Conservation (phyloP, 2,329 filamentous ascomycete species). For the Zymoseptoria pseudotritici region DNA sequence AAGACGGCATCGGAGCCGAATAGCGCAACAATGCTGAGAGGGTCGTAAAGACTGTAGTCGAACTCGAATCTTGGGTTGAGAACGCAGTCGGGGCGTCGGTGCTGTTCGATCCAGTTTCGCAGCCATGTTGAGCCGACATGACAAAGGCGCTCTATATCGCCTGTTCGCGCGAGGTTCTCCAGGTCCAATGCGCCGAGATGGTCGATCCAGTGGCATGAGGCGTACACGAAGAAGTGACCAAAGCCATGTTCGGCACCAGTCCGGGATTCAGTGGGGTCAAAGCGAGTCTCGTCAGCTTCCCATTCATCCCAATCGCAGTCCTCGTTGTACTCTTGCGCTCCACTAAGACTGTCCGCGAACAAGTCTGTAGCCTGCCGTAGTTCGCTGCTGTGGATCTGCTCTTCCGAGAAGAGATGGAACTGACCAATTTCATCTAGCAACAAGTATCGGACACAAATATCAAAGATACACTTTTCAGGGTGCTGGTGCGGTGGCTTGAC, state of each 20-base stretch:
- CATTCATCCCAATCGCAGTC: constrained; percentile 26
- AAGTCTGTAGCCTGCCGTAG: constrained; percentile 17
- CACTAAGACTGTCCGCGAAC: constrained; percentile 22
- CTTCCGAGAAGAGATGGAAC: constrained; percentile 25
- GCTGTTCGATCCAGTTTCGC: not conserved
- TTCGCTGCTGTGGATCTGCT: constrained; percentile 20
- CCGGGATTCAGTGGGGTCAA: constrained; percentile 17
- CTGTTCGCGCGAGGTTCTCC: constrained; percentile 1
- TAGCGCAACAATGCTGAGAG: constrained; percentile 30
- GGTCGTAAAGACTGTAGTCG: constrained; percentile 29
- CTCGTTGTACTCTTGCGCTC: constrained; percentile 13
- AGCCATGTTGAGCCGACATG: not conserved
- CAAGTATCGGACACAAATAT: constrained; percentile 18
- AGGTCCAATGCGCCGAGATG: constrained; percentile 27
- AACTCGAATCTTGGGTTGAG: constrained; percentile 28
- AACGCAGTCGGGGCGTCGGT: not conserved
- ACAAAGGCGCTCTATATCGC: not conserved
- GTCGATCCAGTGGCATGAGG: constrained; percentile 32
- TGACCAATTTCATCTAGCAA: constrained; percentile 26
- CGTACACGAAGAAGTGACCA: constrained; percentile 30
- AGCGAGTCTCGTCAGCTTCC: constrained; percentile 28
- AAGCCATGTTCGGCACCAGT: constrained; percentile 9
- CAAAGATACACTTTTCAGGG: not conserved
- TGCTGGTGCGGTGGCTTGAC: not conserved
- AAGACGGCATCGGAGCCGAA: constrained; percentile 28